Evolutionary conservation across 805 yeast genomes (phyloP), one percentile per base, ranked within the genome.

Genomic region (Komagataella mondaviorum): DNA sequence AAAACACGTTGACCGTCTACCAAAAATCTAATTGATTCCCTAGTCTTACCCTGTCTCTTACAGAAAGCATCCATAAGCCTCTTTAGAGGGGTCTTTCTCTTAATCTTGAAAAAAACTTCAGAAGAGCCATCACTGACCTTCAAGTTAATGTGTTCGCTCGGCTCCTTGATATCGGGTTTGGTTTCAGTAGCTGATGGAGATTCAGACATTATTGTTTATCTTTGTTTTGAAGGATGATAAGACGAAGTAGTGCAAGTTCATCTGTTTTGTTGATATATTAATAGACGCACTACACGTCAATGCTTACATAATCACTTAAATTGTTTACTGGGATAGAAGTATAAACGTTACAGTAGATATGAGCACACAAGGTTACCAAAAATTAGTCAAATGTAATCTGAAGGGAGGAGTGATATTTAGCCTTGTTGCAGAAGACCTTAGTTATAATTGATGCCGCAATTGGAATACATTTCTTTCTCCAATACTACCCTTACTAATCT

Each of bases 11-110:
- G 85, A 56, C 99, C 99, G 57, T 93, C 99, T 64, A 83, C 83
- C 62, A 93, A 73, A 67, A 93, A 93, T 67, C 98, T 81, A 65
- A 93, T 72, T 50, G 91, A 80, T 58, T 78, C 80, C 63, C 85
- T 71, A 56, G 85, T 81, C 67, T 91, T 91, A 47, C 98, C 98
- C 64, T 91, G 96, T 74, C 99, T 86, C 71, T 90, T 90, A 67
- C 98, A 95, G 67, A 91, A 93, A 10, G 97, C 96, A 63, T 91
- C 98, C 89, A 93, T 91, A 61, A 93, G 81, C 71, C 96, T 86
- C 68, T 80, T 86, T 74, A 93, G 77, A 48, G 91, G 96, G 4
- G 99, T 93, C 45, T 90, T 76, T 70, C 87, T 79, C 72, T 90
- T 89, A 68, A 93, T 91, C 69, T 91, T 90, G 82, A 93, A 93